These are phyloP conservation scores for Pseudevernia furfuracea DNA, from an alignment of 495 filamentous ascomycete species.

Conservation along the genomic window DNA sequence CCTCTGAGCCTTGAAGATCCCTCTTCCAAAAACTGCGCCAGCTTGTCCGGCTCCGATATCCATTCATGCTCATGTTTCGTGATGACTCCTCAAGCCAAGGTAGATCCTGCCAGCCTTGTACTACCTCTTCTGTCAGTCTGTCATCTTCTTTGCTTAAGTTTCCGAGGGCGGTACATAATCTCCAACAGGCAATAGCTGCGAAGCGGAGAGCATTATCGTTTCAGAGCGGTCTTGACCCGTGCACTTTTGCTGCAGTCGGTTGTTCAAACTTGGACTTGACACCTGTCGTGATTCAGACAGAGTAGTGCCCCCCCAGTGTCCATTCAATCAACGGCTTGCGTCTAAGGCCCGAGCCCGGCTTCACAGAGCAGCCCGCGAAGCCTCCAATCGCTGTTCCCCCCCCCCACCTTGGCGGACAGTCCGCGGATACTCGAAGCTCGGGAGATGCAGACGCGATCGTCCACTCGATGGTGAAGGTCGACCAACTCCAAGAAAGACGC, in stretches of 20 bases:
- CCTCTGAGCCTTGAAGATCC: constrained; percentile 17
- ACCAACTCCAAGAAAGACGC: not conserved
- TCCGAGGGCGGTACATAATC: not conserved
- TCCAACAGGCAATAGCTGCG: constrained; percentile 4
- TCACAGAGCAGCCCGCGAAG: not conserved
- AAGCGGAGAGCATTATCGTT: not conserved
- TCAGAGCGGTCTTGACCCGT: not conserved
- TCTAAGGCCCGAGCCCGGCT: not conserved
- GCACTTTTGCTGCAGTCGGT: not conserved
- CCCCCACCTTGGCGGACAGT: not conserved
- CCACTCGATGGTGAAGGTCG: not conserved
- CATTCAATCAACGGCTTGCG: not conserved
- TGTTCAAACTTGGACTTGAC: not conserved
- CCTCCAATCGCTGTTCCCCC: not conserved
- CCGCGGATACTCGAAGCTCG: not conserved
- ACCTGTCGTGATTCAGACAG: constrained; percentile 8
- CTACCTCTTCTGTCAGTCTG: not conserved
- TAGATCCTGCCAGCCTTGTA: constrained; percentile 7
- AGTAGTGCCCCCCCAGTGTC: not conserved
- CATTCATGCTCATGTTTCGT: not conserved
- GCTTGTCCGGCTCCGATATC: constrained; percentile 2
- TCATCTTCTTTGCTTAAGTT: not conserved
- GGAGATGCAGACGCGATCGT: not conserved
- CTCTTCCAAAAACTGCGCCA: constrained; percentile 3
- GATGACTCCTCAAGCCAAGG: constrained; percentile 9